Evolutionary conservation across 495 filamentous ascomycete species (phyloP).

Genomic region (Durotheca rogersii): DNA sequence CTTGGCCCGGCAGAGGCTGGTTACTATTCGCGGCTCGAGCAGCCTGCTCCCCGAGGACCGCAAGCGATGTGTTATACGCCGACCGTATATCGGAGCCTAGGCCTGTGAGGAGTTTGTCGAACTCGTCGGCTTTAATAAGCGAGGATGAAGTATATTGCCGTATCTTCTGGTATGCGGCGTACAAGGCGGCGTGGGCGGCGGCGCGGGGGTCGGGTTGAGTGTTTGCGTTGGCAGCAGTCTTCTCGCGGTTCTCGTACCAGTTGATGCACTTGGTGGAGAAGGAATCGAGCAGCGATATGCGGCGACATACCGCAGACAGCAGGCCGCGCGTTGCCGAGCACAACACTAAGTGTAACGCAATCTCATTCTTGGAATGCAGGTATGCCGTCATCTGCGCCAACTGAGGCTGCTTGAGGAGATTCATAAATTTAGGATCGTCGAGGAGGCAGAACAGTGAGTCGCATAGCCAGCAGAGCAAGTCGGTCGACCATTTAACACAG

Average conservation of each 20-base stretch:
- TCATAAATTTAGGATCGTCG: constrained; percentile 52
- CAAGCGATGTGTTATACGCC: constrained; percentile 45
- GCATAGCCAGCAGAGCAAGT: constrained; percentile 67
- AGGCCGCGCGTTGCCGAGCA: constrained; percentile 73
- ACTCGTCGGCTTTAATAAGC: constrained; percentile 47
- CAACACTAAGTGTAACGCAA: constrained; percentile 68
- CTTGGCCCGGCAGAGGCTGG: constrained; percentile 28
- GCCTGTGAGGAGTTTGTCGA: constrained; percentile 49
- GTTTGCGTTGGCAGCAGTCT: constrained; percentile 9
- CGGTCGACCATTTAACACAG: constrained; percentile 63
- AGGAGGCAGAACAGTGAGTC: constrained; percentile 65
- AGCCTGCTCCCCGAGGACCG: constrained; percentile 36
- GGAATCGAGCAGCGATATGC: constrained; percentile 52
- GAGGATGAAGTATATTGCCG: constrained; percentile 41
- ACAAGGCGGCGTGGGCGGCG: constrained; percentile 36
- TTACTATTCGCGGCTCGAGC: constrained; percentile 26
- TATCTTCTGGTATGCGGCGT: constrained; percentile 52
- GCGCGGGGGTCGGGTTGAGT: constrained; percentile 25
- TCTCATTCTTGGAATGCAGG: constrained; percentile 46
- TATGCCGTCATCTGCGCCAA: constrained; percentile 49
- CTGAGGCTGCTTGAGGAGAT: constrained; percentile 46
- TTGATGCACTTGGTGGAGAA: constrained; percentile 39
- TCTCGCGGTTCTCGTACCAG: constrained; percentile 41
- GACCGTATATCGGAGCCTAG: constrained; percentile 48
- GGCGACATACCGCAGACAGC: constrained; percentile 65